These are phyloP conservation scores for Amanita brunnescens DNA, from an alignment of 768 basidiomycete species.

Conservation along the genomic window DNA sequence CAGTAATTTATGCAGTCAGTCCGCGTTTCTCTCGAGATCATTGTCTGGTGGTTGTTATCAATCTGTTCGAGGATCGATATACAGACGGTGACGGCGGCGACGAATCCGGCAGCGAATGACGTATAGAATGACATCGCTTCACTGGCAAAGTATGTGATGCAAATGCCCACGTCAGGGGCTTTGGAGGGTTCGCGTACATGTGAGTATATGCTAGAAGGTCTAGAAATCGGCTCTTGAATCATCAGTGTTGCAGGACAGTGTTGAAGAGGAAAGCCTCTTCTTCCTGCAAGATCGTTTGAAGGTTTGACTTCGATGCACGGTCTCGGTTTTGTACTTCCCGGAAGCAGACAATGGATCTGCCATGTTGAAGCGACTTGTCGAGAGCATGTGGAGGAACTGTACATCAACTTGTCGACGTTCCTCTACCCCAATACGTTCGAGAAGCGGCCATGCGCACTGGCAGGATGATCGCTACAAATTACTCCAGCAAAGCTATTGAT, in stretches of 20 bases:
- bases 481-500: conserved; percentile 87
- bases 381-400: not conserved
- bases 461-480: conserved; percentile 94
- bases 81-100: not conserved
- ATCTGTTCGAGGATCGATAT: not conserved
- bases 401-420: not conserved
- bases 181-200: not conserved
- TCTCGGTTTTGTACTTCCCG: not conserved
- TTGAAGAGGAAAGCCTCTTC: not conserved
- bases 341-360: not conserved
- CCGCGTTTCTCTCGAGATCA: not conserved
- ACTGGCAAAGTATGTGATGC: not conserved
- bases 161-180: not conserved
- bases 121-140: not conserved
- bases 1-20: not conserved
- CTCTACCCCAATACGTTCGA: conserved; percentile 59
- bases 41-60: not conserved
- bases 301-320: not conserved
- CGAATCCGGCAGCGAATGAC: not conserved
- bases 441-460: conserved; percentile 99
- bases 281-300: not conserved
- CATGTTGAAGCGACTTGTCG: not conserved
- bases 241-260: not conserved
- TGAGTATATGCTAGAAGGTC: not conserved
- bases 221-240: not conserved